Evolutionary conservation across 164 flowering plant genomes (phyloP).

Genomic region (Nelumbo lutea): DNA sequence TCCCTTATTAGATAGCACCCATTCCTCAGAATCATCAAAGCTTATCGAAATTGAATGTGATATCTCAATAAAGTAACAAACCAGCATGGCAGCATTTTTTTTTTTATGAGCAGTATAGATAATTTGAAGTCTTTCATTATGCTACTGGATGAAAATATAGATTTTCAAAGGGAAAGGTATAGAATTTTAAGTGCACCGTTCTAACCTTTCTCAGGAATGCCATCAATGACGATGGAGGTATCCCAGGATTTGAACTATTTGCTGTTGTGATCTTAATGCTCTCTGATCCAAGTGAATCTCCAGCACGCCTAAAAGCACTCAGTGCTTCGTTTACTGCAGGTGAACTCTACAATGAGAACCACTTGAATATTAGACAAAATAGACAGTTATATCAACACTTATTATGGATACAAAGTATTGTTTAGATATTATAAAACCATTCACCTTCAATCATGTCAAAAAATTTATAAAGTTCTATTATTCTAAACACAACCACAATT

Average conservation of each 20-base stretch:
- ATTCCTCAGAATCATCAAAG: no score
- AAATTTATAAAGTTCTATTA: no score
- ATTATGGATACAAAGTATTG: background rate
- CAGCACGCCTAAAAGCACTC: slow-evolving; percentile 55
- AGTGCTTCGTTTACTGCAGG: slow-evolving; percentile 42
- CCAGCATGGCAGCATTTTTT: background rate
- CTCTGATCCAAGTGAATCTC: slow-evolving; percentile 49
- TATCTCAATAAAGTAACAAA: background rate
- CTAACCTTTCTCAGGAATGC: slow-evolving; percentile 71
- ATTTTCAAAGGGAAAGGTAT: background rate
- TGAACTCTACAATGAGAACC: slow-evolving; percentile 40
- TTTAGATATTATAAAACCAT: background rate
- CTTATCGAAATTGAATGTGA: no score
- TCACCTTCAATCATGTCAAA: background rate
- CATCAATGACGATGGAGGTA: slow-evolving; percentile 98
- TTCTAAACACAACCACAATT: no score
- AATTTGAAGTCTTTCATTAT: background rate
- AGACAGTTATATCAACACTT: background rate
- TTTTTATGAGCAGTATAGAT: background rate
- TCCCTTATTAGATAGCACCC: no score
- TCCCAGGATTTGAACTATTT: slow-evolving; percentile 74
- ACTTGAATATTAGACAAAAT: background rate
- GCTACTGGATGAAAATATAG: background rate
- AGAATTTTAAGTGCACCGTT: background rate
- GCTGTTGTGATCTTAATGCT: slow-evolving; percentile 46